Evolutionary conservation across 1,284 basidiomycete species (phyloP), one percentile per base, ranked within the genome.

Genomic region (Baeospora myosura): DNA sequence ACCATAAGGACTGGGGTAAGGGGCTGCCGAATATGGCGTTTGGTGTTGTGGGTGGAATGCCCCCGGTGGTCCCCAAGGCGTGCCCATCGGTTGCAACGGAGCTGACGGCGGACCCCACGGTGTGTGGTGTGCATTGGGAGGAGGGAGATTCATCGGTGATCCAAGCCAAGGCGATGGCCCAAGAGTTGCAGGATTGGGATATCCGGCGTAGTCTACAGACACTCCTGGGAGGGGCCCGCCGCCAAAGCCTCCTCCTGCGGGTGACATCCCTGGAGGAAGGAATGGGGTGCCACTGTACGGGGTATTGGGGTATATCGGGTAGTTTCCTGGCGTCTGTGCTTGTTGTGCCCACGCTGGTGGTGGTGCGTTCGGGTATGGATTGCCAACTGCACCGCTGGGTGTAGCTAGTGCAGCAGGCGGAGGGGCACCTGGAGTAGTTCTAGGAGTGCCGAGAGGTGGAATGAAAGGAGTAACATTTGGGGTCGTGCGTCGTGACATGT

Each of bases 281-380:
- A 52, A 57, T 3, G 51, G 52, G 12, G 50, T 46, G 17, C 41
- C 30, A 17, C 44, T 39, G 14, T 49, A 48, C 14, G 51, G 55
- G 36, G 54, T 51, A 1, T 41, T 37, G 12, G 50, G 49, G 40
- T 49, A 53, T 16, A 46, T 41, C 14, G 50, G 47, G 40, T 51
- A 55, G 17, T 40, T 38, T 18, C 40, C 48, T 14, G 48, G 47
- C 24, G 41, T 46, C 28, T 41, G 40, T 30, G 37, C 33, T 35
- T 38, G 25, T 31, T 31, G 10, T 31, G 39, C 36, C 43, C 48
- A 41, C 30, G 44, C 47, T 16, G 53, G 47, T 3, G 45, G 35
- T 12, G 42, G n/a, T n/a, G 40, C 38, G 21, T 28, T 8, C 2
- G 2, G 16, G 16, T 30, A 2, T 12, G 28, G 12, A 30, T 30